Base-by-base conservation (phyloP, 1,139 yeast species). In the Candida sp. region DNA sequence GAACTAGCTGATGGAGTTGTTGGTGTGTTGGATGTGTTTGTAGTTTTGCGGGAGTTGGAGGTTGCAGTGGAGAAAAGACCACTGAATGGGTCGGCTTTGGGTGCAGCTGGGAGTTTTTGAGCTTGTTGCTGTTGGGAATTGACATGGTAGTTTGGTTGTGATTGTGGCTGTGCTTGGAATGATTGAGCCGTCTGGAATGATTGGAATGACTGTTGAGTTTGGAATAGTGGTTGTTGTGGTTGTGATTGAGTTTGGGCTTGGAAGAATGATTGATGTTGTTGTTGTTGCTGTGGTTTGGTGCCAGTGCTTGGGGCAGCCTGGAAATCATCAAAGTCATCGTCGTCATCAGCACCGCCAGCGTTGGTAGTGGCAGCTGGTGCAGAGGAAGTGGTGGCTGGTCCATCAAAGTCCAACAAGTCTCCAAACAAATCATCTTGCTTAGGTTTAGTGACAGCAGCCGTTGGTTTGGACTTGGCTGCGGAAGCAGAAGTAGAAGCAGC, bases 291-390 rank as follows among this genome's bases (percentile, higher is more conserved):
- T 51, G 57, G 58, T 67, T 43, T 64, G 69, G 56, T 58, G 76
- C 66, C 83, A 58, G 17, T 17, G 17, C 25, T 28, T 28, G 81
- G 81, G 4, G 97, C 96, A 49, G 90, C 85, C 69, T 93, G 98
- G 80, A 93, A 93, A 60, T 94, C 98, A 58, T 90, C 97, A 69
- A 93, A 93, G 41, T 93, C 98, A 60, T 92, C 98, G 43, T 86
- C 91, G 41, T 85, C 89, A 23, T 76, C 85, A 2, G 62, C 69
- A 9, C 55, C 59, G 2, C 11, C 25, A 7, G 9, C 32, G n/a
- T 26, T 38, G 22, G 33, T 30, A 25, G 46, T 50, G 8, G 44
- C 11, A 26, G 34, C 40, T 25, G 44, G 33, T 9, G 41, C 27
- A 9, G 35, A 42, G 3, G 42, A 57, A 28, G 62, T 56, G 26